Conservation (phyloP, 192 early-diverging fungal genomes). For the Linnemannia exigua region DNA sequence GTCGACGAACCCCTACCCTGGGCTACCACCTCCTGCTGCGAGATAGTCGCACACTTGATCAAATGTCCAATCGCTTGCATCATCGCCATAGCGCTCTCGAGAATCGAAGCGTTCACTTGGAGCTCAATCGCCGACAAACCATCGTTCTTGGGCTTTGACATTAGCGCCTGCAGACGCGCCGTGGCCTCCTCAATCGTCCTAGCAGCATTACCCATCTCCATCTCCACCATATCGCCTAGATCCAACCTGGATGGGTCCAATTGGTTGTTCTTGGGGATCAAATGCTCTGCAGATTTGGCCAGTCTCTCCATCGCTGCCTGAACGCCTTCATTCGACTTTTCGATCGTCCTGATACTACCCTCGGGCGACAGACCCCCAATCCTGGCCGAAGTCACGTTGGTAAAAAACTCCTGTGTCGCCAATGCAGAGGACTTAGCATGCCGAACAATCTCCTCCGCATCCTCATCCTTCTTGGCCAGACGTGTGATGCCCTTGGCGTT, state of each 20-base stretch:
- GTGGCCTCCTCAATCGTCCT: constrained; percentile 93
- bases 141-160: constrained; percentile 78
- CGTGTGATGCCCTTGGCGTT: constrained; percentile 95
- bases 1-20: constrained; percentile 86
- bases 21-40: constrained; percentile 96
- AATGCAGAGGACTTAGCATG: constrained; percentile 77
- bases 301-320: constrained; percentile 81
- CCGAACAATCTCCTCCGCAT: constrained; percentile 78
- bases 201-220: constrained; percentile 92
- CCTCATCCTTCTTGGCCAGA: constrained; percentile 82
- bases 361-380: constrained; percentile 70
- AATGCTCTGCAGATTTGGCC: constrained; percentile 79
- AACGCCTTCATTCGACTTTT: constrained; percentile 80
- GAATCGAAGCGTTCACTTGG: constrained; percentile 90
- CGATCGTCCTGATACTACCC: constrained; percentile 79
- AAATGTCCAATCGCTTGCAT: constrained; percentile 95
- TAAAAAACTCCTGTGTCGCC: constrained; percentile 81
- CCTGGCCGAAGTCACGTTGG: constrained; percentile 82
- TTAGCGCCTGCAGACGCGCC: constrained; percentile 80
- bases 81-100: constrained; percentile 91
- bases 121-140: constrained; percentile 78
- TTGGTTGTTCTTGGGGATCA: constrained; percentile 72
- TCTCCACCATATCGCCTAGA: constrained; percentile 90
- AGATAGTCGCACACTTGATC: constrained; percentile 92
- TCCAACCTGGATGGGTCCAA: constrained; percentile 72